These are phyloP conservation scores for Aspergillus sergii DNA, from an alignment of 2,329 filamentous ascomycete species.

Conservation along the genomic window DNA sequence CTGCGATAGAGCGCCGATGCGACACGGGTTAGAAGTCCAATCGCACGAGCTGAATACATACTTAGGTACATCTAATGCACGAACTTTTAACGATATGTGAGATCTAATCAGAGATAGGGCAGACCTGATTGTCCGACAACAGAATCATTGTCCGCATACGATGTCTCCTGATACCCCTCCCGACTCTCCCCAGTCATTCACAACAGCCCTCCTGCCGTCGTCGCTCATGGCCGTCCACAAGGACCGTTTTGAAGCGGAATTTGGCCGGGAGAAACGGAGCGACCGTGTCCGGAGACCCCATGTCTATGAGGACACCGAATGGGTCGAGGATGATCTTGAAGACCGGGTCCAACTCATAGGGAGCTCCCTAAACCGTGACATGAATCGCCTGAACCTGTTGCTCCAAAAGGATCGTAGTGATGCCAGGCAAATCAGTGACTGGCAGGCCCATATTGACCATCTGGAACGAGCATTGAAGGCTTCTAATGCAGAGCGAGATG, in stretches of 20 bases:
- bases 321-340: background rate
- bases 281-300: background rate
- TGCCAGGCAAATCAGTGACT: background rate
- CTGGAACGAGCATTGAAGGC: background rate
- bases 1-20: background rate
- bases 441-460: background rate
- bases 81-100: background rate
- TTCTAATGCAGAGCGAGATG: constrained; percentile 1
- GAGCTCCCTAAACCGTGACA: background rate
- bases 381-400: background rate
- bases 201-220: background rate
- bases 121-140: background rate
- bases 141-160: background rate
- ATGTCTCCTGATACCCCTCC: background rate
- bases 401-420: background rate
- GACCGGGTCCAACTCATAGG: background rate
- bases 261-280: background rate
- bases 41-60: background rate
- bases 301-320: background rate
- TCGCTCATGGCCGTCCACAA: background rate
- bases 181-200: background rate
- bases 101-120: background rate
- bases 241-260: background rate
- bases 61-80: background rate
- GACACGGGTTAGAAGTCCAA: background rate